Evolutionary conservation across 768 basidiomycete species (phyloP).

Genomic region (Suillus subalutaceus): DNA sequence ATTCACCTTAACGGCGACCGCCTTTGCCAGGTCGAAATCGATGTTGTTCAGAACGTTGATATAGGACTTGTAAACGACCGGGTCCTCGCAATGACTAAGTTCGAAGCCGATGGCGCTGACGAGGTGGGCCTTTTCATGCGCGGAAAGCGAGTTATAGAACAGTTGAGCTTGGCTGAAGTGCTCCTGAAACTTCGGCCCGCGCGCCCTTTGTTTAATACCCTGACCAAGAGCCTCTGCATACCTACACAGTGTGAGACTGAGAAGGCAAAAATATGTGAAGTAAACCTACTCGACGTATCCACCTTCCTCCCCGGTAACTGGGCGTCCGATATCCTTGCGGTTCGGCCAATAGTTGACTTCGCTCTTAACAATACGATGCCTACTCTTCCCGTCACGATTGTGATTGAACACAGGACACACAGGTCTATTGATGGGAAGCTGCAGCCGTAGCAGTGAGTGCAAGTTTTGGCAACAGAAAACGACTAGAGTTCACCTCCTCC

Average conservation of each 20-base stretch:
- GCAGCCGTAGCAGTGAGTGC: conserved; percentile 6
- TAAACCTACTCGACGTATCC: conserved; percentile 57
- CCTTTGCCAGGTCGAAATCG: conserved; percentile 70
- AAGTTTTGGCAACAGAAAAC: background rate
- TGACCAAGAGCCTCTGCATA: conserved; percentile 46
- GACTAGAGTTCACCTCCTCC: conserved; percentile 50
- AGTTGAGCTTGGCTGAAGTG: conserved; percentile 73
- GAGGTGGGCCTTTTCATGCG: conserved; percentile 73
- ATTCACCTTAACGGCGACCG: conserved; percentile 68
- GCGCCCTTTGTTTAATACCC: conserved; percentile 61
- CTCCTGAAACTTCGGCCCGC: conserved; percentile 78
- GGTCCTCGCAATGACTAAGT: conserved; percentile 81
- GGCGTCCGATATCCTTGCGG: conserved; percentile 53
- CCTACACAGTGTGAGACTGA: conserved; percentile 36
- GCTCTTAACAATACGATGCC: conserved; percentile 60
- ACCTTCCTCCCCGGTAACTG: conserved; percentile 52
- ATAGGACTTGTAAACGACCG: conserved; percentile 67
- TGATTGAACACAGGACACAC: conserved; percentile 75
- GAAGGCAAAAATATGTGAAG: background rate
- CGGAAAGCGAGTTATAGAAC: conserved; percentile 80
- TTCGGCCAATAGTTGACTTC: conserved; percentile 85
- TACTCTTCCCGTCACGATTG: conserved; percentile 62
- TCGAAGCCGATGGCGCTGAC: conserved; percentile 77
- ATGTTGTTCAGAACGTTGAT: conserved; percentile 71
- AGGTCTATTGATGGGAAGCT: conserved; percentile 84